These are phyloP conservation scores for Suzukiozyma palmioleophila DNA, from an alignment of 1,139 yeast species.

Conservation along the genomic window DNA sequence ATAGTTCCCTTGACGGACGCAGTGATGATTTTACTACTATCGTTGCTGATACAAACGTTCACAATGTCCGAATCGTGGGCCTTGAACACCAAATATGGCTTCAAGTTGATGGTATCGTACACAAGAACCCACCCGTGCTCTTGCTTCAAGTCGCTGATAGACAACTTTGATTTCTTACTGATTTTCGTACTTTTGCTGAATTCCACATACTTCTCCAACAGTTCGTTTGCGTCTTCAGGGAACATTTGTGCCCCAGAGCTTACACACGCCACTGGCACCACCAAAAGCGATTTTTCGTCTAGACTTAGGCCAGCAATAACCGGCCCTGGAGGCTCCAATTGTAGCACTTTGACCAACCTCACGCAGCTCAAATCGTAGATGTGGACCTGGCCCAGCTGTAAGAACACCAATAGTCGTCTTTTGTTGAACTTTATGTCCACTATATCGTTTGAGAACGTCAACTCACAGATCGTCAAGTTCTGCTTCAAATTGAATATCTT, in stretches of 20 bases:
- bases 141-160: conserved; percentile 23
- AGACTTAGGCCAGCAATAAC: conserved; percentile 47
- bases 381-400: conserved; percentile 59
- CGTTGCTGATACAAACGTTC: conserved; percentile 44
- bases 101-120: conserved; percentile 56
- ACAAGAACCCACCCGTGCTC: conserved; percentile 44
- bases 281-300: conserved; percentile 46
- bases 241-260: conserved; percentile 29
- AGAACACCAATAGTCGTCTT: conserved; percentile 56
- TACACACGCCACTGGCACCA: conserved; percentile 27
- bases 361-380: conserved; percentile 73
- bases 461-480: conserved; percentile 63
- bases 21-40: conserved; percentile 56
- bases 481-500: conserved; percentile 67
- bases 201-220: conserved; percentile 8
- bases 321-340: conserved; percentile 30
- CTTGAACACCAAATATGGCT: conserved; percentile 53
- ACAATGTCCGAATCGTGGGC: conserved; percentile 55
- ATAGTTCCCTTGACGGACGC: conserved; percentile 74
- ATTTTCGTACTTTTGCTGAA: conserved; percentile 5
- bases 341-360: conserved; percentile 61
- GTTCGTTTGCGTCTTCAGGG: conserved; percentile 12
- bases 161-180: conserved; percentile 10
- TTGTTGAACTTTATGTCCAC: conserved; percentile 62
- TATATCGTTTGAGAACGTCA: conserved; percentile 61